These are phyloP conservation scores for Isabelozyma rhagii DNA, from an alignment of 805 yeast genomes.

Conservation along the genomic window DNA sequence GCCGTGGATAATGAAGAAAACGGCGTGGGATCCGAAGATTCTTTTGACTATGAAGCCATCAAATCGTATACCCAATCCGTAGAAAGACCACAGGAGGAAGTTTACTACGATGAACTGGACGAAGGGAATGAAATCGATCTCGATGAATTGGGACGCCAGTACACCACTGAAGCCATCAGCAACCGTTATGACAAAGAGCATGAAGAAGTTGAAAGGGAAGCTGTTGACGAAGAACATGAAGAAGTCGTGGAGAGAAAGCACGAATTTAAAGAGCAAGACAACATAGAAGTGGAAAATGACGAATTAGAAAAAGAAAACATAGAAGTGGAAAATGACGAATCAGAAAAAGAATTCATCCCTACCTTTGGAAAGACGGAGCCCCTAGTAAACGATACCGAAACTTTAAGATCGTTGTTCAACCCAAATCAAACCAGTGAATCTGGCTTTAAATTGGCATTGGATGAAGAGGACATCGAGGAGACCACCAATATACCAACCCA, in stretches of 20 bases:
- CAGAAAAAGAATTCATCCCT: slow-evolving; percentile 43
- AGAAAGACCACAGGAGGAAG: slow-evolving; percentile 24
- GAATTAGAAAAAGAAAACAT: slow-evolving; percentile 30
- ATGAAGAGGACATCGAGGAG: slow-evolving; percentile 13
- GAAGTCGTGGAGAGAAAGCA: too few species aligned
- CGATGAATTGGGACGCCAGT: slow-evolving; percentile 19
- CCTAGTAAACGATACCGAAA: slow-evolving; percentile 43
- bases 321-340: neutral
- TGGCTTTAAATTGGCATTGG: slow-evolving; percentile 39
- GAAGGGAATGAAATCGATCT: slow-evolving; percentile 40
- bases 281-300: too few species aligned
- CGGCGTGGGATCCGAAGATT: slow-evolving; percentile 13
- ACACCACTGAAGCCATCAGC: slow-evolving; percentile 27
- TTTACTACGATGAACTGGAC: slow-evolving; percentile 36
- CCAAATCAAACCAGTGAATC: slow-evolving; percentile 17
- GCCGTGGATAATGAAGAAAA: slow-evolving; percentile 16
- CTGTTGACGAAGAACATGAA: too few species aligned
- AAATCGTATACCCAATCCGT: slow-evolving; percentile 18
- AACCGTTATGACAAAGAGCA: slow-evolving; percentile 24
- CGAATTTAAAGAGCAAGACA: too few species aligned
- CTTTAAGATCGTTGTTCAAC: slow-evolving; percentile 58
- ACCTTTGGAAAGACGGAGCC: neutral
- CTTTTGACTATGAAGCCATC: slow-evolving; percentile 12
- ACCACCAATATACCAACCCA: slow-evolving; percentile 4
- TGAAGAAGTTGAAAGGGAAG: slow-evolving; percentile 6